Base-by-base conservation (phyloP, 2,329 filamentous ascomycete genomes). In the Ophiosphaerella korrae region DNA sequence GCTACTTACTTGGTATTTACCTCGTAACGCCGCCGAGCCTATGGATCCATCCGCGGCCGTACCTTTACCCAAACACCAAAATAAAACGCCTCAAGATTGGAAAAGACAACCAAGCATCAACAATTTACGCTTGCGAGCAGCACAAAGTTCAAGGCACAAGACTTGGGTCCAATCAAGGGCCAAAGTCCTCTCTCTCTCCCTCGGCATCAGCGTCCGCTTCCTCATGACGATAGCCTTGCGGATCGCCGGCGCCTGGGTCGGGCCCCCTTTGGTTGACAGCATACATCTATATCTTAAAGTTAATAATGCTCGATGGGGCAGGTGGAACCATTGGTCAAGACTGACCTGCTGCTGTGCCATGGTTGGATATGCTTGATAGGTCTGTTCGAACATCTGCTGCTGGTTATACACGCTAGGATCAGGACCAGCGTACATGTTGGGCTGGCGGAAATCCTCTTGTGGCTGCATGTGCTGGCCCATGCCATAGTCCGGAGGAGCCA, bases 321-420 rank as follows among this genome's bases (percentile, higher is more conserved):
- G 26, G 8, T 29, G 26, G 7, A 8, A 29, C 11, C 26, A 8
- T 11, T 11, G 26, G 11, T 29, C 26, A 11, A 9, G 26, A 29
- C 83, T 72, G 80, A 92, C 90, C 80, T 92, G 90, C 74, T 95
- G 91, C 58, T 89, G 84, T 63, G 88, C 87, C 83, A 96, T 90
- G 32, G 38, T 35, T 55, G 87, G 83, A 72, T 95, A 96, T 18
- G 73, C 70, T 34, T 83, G 83, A 73, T 97, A 97, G 82, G 97
- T 87, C 49, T 88, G 87, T 48, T 87, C 82, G 68, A 92, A 96
- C 82, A 97, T 95, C 57, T 85, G 80, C 39, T 88, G 84, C 67
- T 94, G 90, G 12, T 87, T 89, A 70, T 95, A 95, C 11, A 84
- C 82, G 44, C 84, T 83, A 11, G 88, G 85, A 42, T 89, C 88